Conservation (phyloP, 805 yeast species). For the Spathaspora girioi region DNA sequence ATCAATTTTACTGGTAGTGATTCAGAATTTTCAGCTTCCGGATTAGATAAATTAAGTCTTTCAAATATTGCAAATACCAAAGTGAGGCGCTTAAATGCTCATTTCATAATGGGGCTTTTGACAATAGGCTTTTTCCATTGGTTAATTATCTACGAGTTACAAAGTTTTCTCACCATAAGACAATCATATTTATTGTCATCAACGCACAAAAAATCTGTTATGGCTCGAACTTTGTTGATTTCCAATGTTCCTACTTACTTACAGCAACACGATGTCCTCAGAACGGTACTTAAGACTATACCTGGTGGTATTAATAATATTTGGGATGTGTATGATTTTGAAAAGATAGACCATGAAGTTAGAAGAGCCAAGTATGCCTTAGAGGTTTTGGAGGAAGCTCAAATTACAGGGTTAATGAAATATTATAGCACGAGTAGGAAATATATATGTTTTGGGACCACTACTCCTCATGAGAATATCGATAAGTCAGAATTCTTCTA, state of each 20-base stretch:
- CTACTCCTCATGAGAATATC: background rate
- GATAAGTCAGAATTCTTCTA: background rate
- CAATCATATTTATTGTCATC: constrained; percentile 35
- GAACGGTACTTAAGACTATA: constrained; percentile 30
- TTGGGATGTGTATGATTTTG: constrained; percentile 51
- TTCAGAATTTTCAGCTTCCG: constrained; percentile 28
- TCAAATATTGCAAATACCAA: constrained; percentile 60
- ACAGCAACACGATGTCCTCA: constrained; percentile 21
- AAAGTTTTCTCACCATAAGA: constrained; percentile 45
- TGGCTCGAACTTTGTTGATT: constrained; percentile 35
- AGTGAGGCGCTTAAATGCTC: constrained; percentile 52
- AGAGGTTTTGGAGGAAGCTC: constrained; percentile 24
- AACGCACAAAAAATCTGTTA: constrained; percentile 18
- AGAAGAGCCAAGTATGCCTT: constrained; percentile 22
- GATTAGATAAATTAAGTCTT: constrained; percentile 68
- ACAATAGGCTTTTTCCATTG: constrained; percentile 56
- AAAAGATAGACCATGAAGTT: constrained; percentile 15
- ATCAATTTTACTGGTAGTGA: constrained; percentile 49
- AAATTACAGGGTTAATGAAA: constrained; percentile 7
- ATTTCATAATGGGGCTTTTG: constrained; percentile 55
- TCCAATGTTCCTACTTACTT: constrained; percentile 43
- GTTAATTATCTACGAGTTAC: constrained; percentile 54
- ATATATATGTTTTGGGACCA: background rate
- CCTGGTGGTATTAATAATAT: constrained; percentile 55
- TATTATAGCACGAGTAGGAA: background rate